Percentiles rank a stretch among this genome's conserved stretches.
Evolutionary conservation across 2,329 filamentous ascomycete genomes (phyloP).

Genomic region (Huntiella savannae): DNA sequence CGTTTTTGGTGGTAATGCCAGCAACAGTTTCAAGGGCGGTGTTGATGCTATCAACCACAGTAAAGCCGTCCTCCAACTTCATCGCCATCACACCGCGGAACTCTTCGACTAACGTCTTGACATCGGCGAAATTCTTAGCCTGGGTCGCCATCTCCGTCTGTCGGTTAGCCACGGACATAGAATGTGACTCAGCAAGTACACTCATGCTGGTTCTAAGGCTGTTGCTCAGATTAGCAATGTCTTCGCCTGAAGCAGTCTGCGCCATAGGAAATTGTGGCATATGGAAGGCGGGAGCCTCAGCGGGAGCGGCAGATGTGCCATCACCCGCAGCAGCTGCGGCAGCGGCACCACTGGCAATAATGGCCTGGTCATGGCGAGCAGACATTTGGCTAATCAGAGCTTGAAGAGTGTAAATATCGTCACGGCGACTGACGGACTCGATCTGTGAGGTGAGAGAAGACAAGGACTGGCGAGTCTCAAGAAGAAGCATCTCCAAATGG

Average conservation of each 20-base stretch:
- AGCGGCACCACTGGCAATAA: slow-evolving; percentile 21
- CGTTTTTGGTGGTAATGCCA: slow-evolving; percentile 33
- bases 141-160: slow-evolving; percentile 68
- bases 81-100: slow-evolving; percentile 58
- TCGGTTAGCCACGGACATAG: slow-evolving; percentile 64
- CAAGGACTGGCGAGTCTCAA: slow-evolving; percentile 58
- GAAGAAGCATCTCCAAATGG: slow-evolving; percentile 43
- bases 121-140: slow-evolving; percentile 57
- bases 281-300: slow-evolving; percentile 1
- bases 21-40: slow-evolving; percentile 5
- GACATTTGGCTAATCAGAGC: slow-evolving; percentile 62
- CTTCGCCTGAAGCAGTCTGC: slow-evolving; percentile 6
- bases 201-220: slow-evolving; percentile 11
- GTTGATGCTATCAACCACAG: slow-evolving; percentile 51
- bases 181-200: slow-evolving; percentile 48
- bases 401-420: slow-evolving; percentile 61
- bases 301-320: not conserved
- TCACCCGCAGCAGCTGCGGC: not conserved
- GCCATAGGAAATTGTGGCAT: slow-evolving; percentile 6
- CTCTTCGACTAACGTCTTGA: slow-evolving; percentile 59
- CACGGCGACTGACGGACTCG: slow-evolving; percentile 53
- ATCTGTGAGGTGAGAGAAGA: slow-evolving; percentile 46
- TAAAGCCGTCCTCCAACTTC: slow-evolving; percentile 57
- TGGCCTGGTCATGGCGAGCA: slow-evolving; percentile 55
- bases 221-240: slow-evolving; percentile 9